A percentile compares a stretch with the other conserved stretches of the same genome.
phyloP scores from a whole-genome alignment of 1,284 basidiomycete genomes.

The Leccinum griseonigrum region DNA sequence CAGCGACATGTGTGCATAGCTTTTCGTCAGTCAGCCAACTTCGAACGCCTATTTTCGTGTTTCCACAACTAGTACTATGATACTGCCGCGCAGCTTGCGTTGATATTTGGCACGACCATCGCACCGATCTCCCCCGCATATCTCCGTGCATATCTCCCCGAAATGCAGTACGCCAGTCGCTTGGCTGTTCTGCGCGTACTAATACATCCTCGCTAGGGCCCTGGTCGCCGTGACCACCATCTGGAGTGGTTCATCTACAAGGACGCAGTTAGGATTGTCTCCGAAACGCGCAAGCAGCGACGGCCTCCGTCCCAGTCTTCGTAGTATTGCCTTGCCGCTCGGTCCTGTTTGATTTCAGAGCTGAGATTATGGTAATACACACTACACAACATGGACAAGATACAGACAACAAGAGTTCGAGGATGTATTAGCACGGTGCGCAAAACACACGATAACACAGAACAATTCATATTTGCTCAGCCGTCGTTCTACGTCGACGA shows the following conservation, averaged over 20 bases:
- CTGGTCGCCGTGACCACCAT: slow-evolving; percentile 87
- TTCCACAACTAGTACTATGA: slow-evolving; percentile 62
- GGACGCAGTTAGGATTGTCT: slow-evolving; percentile 62
- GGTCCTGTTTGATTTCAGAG: neutral
- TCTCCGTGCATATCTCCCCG: slow-evolving; percentile 53
- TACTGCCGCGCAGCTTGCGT: slow-evolving; percentile 85
- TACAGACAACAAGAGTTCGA: slow-evolving; percentile 21
- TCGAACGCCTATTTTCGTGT: neutral
- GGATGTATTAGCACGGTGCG: neutral
- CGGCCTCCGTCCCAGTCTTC: slow-evolving; percentile 17
- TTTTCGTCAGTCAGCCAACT: too few relatives aligned
- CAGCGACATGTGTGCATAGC: slow-evolving; percentile 7
- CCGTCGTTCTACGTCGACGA: slow-evolving; percentile 46
- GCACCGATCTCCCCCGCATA: slow-evolving; percentile 76
- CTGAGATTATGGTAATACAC: slow-evolving; percentile 21
- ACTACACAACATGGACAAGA: slow-evolving; percentile 18
- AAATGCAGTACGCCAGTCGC: slow-evolving; percentile 52
- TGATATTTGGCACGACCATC: slow-evolving; percentile 89
- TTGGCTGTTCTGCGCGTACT: neutral
- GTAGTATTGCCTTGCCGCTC: slow-evolving; percentile 10
- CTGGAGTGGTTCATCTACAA: slow-evolving; percentile 83
- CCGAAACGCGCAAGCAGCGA: slow-evolving; percentile 35
- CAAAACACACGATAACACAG: slow-evolving; percentile 6
- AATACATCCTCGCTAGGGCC: slow-evolving; percentile 50
- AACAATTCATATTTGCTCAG: slow-evolving; percentile 13